These are phyloP conservation scores for Pestalotiopsis sp. DNA, from an alignment of 2,329 filamentous ascomycete species.

Conservation along the genomic window DNA sequence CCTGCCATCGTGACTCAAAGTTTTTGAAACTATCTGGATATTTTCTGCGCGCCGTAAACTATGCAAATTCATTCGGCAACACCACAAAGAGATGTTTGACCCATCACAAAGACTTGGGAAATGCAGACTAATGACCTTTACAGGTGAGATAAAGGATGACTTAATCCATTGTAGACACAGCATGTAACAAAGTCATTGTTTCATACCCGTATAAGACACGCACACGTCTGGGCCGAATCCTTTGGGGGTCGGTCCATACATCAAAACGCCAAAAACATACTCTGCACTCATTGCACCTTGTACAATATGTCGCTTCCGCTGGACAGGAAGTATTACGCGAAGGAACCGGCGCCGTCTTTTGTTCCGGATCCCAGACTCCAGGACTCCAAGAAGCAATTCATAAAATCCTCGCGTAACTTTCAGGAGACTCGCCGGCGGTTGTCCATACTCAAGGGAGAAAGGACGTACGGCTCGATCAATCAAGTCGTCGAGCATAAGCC, in stretches of 20 bases:
- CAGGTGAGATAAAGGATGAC: not conserved
- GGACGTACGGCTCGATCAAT: not conserved
- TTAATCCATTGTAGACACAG: not conserved
- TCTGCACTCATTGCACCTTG: no score
- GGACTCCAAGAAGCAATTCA: not conserved
- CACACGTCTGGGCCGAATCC: not conserved
- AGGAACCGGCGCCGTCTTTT: not conserved
- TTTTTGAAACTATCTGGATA: not conserved
- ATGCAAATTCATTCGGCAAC: fast-evolving
- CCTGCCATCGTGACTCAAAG: not conserved
- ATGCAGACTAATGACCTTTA: not conserved
- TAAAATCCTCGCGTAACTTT: not conserved
- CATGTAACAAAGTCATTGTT: not conserved
- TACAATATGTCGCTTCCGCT: not conserved
- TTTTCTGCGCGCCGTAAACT: not conserved
- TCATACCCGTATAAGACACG: not conserved
- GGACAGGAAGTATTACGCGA: not conserved
- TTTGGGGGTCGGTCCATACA: not conserved
- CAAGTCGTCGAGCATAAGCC: not conserved
- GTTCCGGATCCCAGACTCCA: not conserved
- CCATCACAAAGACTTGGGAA: not conserved
- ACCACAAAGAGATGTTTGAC: not conserved
- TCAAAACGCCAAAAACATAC: not conserved
- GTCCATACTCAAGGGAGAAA: not conserved
- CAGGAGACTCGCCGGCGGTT: not conserved